Conservation (phyloP, 2,329 filamentous ascomycete species). For the Aphanoascus verrucosus region DNA sequence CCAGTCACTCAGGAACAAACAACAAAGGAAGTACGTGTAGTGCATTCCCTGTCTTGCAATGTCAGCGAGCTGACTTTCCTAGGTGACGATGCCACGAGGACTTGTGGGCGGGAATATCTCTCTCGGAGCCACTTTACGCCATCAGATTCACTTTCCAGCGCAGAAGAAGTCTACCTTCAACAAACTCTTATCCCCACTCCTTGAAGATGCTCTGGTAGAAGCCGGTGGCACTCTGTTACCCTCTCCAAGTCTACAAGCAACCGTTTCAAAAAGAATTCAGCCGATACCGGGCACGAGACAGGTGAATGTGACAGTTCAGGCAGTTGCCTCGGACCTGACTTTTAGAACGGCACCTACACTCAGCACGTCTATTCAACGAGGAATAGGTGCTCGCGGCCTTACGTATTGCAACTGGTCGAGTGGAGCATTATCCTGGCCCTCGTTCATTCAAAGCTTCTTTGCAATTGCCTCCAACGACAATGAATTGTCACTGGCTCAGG, state of each 20-base stretch:
- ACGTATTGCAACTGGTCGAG: slow-evolving; percentile 30
- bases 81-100: slow-evolving; percentile 26
- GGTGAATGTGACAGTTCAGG: slow-evolving; percentile 24
- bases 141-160: slow-evolving; percentile 22
- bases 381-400: slow-evolving; percentile 24
- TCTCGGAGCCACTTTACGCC: slow-evolving; percentile 26
- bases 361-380: slow-evolving; percentile 25
- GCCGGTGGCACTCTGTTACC: slow-evolving; percentile 27
- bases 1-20: slow-evolving; percentile 22
- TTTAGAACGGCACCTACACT: slow-evolving; percentile 23
- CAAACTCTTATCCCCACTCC: slow-evolving; percentile 20
- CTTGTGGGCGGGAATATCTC: slow-evolving; percentile 23
- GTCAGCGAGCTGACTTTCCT: neutral
- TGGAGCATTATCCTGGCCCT: slow-evolving; percentile 30
- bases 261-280: slow-evolving; percentile 23
- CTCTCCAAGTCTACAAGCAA: slow-evolving; percentile 22
- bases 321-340: slow-evolving; percentile 24
- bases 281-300: slow-evolving; percentile 27
- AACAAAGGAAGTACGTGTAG: slow-evolving; percentile 22
- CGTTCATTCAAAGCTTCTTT: slow-evolving; percentile 17
- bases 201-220: slow-evolving; percentile 25
- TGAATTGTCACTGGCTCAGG: neutral
- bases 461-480: slow-evolving; percentile 10
- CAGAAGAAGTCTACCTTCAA: slow-evolving; percentile 19
- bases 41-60: neutral